Evolutionary conservation across 2,329 filamentous ascomycete genomes (phyloP).

Genomic region (Xylariaceae sp.): DNA sequence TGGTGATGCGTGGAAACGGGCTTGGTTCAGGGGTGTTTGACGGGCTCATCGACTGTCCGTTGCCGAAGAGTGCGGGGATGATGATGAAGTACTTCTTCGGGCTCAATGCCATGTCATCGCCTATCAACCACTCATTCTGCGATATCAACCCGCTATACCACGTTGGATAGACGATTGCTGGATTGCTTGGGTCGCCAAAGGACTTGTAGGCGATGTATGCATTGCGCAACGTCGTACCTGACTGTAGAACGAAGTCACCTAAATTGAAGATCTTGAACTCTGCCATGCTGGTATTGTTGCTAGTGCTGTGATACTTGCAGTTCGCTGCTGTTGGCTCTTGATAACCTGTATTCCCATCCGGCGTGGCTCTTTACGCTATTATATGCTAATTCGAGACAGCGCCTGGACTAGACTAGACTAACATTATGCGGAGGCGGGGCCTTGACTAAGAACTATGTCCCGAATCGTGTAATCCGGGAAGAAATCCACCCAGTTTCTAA

Average conservation of each 20-base stretch:
- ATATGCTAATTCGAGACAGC: too few relatives aligned
- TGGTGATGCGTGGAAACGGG: slow-evolving; percentile 67
- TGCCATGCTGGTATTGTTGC: slow-evolving; percentile 12
- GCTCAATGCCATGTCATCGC: slow-evolving; percentile 67
- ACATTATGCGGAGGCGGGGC: too few relatives aligned
- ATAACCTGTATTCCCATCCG: too few relatives aligned
- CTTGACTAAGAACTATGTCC: too few relatives aligned
- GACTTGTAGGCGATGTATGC: slow-evolving; percentile 81
- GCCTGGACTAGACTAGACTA: too few relatives aligned
- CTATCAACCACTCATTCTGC: slow-evolving; percentile 79
- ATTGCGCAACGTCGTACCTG: slow-evolving; percentile 64
- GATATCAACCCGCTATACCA: slow-evolving; percentile 71
- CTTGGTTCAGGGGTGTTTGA: slow-evolving; percentile 62
- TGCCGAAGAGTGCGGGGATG: slow-evolving; percentile 72
- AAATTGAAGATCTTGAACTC: slow-evolving; percentile 53
- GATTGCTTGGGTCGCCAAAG: slow-evolving; percentile 66
- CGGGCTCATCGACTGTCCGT: slow-evolving; percentile 71
- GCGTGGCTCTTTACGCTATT: too few relatives aligned
- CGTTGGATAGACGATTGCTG: slow-evolving; percentile 76
- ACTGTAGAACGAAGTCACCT: slow-evolving; percentile 71
- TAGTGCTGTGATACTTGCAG: too few relatives aligned
- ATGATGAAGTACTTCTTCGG: slow-evolving; percentile 65
- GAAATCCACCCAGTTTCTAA: too few relatives aligned
- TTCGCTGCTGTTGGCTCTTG: too few relatives aligned
- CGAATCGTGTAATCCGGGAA: too few relatives aligned